Evolutionary conservation across 768 basidiomycete genomes (phyloP).

Genomic region (Psilocybe sp.): DNA sequence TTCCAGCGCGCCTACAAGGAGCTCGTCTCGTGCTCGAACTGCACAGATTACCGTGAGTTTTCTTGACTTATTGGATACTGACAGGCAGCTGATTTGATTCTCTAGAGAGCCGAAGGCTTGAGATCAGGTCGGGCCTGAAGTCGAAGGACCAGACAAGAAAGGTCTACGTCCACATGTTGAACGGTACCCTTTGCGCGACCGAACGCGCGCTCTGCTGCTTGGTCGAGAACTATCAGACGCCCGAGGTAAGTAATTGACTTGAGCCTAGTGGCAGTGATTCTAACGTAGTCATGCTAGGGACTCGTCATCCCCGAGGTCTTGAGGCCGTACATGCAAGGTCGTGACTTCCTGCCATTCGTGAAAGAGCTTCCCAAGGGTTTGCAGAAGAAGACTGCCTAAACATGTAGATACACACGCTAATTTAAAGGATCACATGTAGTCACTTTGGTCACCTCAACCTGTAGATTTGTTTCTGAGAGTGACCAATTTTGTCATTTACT

Average conservation of each 20-base stretch:
- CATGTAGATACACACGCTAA: not conserved
- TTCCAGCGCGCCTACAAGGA: conserved; percentile 97
- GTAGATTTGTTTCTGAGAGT: too few species aligned
- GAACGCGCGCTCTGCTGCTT: conserved; percentile 95
- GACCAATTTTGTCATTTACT: too few species aligned
- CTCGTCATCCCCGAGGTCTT: conserved; percentile 87
- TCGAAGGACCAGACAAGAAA: conserved; percentile 87
- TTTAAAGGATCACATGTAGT: not conserved
- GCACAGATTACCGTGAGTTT: conserved; percentile 95
- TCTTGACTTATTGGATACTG: not conserved
- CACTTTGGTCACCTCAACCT: not conserved
- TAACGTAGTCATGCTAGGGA: conserved; percentile 53
- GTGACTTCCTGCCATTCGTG: conserved; percentile 83
- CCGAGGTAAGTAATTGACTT: conserved; percentile 59
- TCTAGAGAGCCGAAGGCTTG: conserved; percentile 87
- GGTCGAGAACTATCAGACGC: conserved; percentile 98
- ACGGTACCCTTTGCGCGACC: conserved; percentile 96
- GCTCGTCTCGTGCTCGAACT: conserved; percentile 96
- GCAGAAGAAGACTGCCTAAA: conserved; percentile 64
- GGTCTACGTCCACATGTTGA: conserved; percentile 98
- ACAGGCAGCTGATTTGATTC: conserved; percentile 4
- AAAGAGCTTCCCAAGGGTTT: conserved; percentile 77
- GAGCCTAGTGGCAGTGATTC: conserved; percentile 2
- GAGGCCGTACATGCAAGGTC: conserved; percentile 93
- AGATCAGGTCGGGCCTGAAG: conserved; percentile 92